These are phyloP conservation scores for Eucalyptus curtisii DNA, from an alignment of 345 rosid genomes.

Conservation along the genomic window DNA sequence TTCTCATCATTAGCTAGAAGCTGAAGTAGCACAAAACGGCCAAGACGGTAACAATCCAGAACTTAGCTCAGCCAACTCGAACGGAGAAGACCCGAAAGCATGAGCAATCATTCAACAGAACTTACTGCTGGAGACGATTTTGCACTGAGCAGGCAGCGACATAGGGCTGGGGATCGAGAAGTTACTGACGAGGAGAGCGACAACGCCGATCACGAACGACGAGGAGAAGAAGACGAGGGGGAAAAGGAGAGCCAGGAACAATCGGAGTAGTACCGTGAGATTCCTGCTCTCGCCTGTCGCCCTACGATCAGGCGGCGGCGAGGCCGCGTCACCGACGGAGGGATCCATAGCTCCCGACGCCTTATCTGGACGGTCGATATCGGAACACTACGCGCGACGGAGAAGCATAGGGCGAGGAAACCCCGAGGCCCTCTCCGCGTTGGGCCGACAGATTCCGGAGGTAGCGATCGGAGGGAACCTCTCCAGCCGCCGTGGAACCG, in stretches of 20 bases:
- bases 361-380: background rate
- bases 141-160: conserved; percentile 53
- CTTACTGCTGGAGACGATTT: conserved; percentile 79
- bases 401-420: background rate
- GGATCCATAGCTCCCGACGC: background rate
- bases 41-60: background rate
- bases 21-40: background rate
- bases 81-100: background rate
- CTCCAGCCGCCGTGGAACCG: conserved; percentile 9
- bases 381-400: background rate
- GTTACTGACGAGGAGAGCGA: conserved; percentile 26
- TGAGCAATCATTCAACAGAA: background rate
- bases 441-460: background rate
- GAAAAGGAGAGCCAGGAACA: conserved; percentile 29
- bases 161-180: conserved; percentile 32
- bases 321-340: background rate
- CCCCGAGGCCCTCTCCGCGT: background rate
- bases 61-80: background rate
- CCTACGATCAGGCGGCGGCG: background rate
- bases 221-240: conserved; percentile 25
- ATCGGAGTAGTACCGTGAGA: conserved; percentile 10
- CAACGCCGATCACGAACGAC: conserved; percentile 25
- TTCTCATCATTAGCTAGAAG: background rate
- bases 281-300: conserved; percentile 7
- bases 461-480: background rate